A percentile compares a stretch with the other conserved stretches of the same genome.
Evolutionary conservation across 1,139 yeast genomes (phyloP).

Genomic region (Blastobotrys ciferrii): DNA sequence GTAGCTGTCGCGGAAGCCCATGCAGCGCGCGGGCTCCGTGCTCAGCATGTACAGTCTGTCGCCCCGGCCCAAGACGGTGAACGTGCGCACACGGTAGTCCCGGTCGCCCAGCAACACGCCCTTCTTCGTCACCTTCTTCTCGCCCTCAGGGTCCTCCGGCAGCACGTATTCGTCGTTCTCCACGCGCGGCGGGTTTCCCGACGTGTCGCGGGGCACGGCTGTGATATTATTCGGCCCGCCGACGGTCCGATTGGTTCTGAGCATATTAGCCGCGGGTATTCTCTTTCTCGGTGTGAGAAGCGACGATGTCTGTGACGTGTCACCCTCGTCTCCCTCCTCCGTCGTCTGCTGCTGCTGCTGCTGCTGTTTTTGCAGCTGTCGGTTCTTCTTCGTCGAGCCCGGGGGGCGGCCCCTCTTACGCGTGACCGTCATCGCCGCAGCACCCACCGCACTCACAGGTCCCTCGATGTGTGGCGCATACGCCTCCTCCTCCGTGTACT

Average conservation of each 20-base stretch:
- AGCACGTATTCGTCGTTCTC: slow-evolving; percentile 77
- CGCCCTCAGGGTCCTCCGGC: slow-evolving; percentile 81
- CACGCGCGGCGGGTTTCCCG: slow-evolving; percentile 51
- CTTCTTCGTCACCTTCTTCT: slow-evolving; percentile 61
- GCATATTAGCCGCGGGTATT: not conserved
- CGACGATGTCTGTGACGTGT: slow-evolving; percentile 8
- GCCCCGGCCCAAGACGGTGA: slow-evolving; percentile 74
- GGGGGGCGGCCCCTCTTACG: slow-evolving; percentile 39
- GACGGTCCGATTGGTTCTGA: slow-evolving; percentile 11
- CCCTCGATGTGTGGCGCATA: slow-evolving; percentile 16
- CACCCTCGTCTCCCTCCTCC: slow-evolving; percentile 1
- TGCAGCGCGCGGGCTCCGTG: slow-evolving; percentile 92
- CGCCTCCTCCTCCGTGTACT: slow-evolving; percentile 7
- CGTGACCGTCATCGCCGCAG: slow-evolving; percentile 25
- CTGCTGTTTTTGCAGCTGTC: slow-evolving; percentile 22
- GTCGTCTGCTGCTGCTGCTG: slow-evolving; percentile 12
- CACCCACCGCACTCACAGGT: slow-evolving; percentile 17
- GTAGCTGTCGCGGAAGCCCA: slow-evolving; percentile 93
- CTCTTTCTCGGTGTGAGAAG: slow-evolving; percentile 21
- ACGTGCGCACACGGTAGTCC: slow-evolving; percentile 74
- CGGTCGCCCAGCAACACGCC: slow-evolving; percentile 79
- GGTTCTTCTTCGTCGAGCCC: slow-evolving; percentile 31
- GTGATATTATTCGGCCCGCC: slow-evolving; percentile 12
- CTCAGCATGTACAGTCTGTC: slow-evolving; percentile 80
- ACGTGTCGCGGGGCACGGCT: slow-evolving; percentile 39